Percentiles rank a stretch among this genome's conserved stretches.
Evolutionary conservation across 805 yeast genomes (phyloP).

Genomic region (Cyberlindnera saturnus): DNA sequence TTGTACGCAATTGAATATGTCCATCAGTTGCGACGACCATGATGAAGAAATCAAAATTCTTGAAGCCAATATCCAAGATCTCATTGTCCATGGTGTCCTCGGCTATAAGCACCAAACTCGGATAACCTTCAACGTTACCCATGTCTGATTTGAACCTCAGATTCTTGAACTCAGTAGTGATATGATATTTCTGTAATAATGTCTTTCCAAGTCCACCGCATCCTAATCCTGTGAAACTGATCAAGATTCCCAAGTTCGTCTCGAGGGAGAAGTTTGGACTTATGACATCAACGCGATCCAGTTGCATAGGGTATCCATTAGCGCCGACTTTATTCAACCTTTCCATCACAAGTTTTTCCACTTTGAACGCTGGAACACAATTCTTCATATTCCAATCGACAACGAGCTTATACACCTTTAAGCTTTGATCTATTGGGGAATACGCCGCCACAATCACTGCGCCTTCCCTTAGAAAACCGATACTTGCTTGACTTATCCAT

Average conservation of each 20-base stretch:
- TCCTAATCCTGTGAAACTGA: constrained; percentile 30
- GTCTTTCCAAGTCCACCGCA: constrained; percentile 12
- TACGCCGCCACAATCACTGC: constrained; percentile 37
- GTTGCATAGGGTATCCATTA: constrained; percentile 25
- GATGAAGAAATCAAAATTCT: constrained; percentile 35
- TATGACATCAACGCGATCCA: constrained; percentile 35
- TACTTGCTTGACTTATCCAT: constrained; percentile 33
- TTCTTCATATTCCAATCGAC: constrained; percentile 46
- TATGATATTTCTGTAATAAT: constrained; percentile 19
- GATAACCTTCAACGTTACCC: constrained; percentile 16
- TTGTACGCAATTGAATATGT: constrained; percentile 37
- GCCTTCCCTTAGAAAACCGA: constrained; percentile 49
- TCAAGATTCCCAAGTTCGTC: constrained; percentile 39
- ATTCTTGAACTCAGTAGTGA: constrained; percentile 19
- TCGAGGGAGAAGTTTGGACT: constrained; percentile 39
- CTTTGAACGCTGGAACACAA: constrained; percentile 33
- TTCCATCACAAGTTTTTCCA: constrained; percentile 27
- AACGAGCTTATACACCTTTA: constrained; percentile 36
- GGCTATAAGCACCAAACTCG: constrained; percentile 16
- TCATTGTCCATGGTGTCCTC: constrained; percentile 19
- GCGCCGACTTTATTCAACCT: constrained; percentile 20
- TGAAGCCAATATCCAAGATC: constrained; percentile 27
- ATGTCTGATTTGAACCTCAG: constrained; percentile 14
- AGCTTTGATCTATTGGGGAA: constrained; percentile 28
- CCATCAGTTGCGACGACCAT: constrained; percentile 39